Conservation (phyloP, 495 filamentous ascomycete genomes). For the Saxophila tyrrhenica region DNA sequence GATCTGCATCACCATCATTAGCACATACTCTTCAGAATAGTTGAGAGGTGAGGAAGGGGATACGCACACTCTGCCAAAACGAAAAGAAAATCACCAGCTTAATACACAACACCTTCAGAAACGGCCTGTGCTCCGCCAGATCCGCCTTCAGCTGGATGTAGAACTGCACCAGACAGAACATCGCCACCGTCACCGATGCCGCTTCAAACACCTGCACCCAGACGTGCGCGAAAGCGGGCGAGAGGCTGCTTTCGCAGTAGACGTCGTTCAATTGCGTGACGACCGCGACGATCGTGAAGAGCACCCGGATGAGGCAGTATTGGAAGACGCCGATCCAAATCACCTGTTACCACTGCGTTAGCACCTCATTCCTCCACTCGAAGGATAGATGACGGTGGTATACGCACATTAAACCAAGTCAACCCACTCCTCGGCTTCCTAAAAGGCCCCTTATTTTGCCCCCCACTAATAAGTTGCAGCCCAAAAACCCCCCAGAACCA, state of each 20-base stretch:
- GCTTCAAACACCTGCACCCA: constrained; percentile 68
- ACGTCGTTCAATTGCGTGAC: constrained; percentile 52
- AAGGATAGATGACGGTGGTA: not conserved
- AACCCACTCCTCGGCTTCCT: constrained; percentile 69
- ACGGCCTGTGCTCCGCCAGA: constrained; percentile 58
- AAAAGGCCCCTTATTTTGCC: constrained; percentile 49
- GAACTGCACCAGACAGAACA: constrained; percentile 89
- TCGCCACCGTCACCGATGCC: constrained; percentile 67
- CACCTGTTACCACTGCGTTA: constrained; percentile 37
- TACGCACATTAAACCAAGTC: constrained; percentile 72
- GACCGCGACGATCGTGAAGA: constrained; percentile 72
- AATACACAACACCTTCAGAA: constrained; percentile 77
- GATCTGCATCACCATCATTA: constrained; percentile 32
- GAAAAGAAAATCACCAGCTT: constrained; percentile 92
- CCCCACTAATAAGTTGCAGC: constrained; percentile 57
- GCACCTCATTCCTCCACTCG: not conserved
- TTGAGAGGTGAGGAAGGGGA: not conserved
- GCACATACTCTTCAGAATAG: not conserved
- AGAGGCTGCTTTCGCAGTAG: constrained; percentile 72
- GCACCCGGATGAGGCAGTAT: constrained; percentile 79
- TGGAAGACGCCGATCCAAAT: constrained; percentile 82
- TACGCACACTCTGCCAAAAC: constrained; percentile 69
- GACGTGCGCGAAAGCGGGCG: constrained; percentile 67
- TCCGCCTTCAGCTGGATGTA: constrained; percentile 64
- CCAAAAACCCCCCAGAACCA: constrained; percentile 70